These are phyloP conservation scores for Dendrocalamus latiflorus DNA, from an alignment of 202 grass and related monocot genomes.

Conservation along the genomic window DNA sequence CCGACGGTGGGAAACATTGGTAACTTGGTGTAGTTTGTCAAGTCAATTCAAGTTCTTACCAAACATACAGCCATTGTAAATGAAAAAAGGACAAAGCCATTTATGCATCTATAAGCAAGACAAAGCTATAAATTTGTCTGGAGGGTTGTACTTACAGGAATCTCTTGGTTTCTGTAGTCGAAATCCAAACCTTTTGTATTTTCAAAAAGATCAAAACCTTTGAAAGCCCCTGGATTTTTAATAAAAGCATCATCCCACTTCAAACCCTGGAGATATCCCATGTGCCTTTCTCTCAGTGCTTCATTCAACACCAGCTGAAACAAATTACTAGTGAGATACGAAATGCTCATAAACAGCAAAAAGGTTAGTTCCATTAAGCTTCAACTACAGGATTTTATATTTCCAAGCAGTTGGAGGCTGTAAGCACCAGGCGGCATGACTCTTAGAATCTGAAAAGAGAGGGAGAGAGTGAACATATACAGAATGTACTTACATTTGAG, in stretches of 20 bases:
- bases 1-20: neutral
- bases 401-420: neutral
- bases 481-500: conserved; percentile 23
- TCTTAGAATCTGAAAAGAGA: neutral
- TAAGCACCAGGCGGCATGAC: neutral
- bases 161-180: conserved; percentile 46
- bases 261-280: conserved; percentile 66
- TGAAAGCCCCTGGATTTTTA: conserved; percentile 46
- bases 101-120: neutral
- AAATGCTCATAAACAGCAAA: neutral
- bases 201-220: conserved; percentile 29
- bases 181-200: conserved; percentile 23
- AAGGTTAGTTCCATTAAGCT: neutral
- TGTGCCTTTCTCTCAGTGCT: conserved; percentile 58
- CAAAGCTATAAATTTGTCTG: neutral
- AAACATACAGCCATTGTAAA: neutral
- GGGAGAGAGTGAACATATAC: neutral
- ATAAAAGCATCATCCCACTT: conserved; percentile 48
- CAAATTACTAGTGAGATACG: neutral
- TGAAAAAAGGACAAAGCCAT: neutral
- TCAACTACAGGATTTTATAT: neutral
- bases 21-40: neutral
- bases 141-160: conserved; percentile 36
- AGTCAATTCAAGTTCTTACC: neutral
- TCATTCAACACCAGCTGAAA: conserved; percentile 43